Evolutionary conservation across 148 eudicot species (phyloP), one percentile per base, ranked within the genome.

Genomic region (Heliamphora exappendiculata): DNA sequence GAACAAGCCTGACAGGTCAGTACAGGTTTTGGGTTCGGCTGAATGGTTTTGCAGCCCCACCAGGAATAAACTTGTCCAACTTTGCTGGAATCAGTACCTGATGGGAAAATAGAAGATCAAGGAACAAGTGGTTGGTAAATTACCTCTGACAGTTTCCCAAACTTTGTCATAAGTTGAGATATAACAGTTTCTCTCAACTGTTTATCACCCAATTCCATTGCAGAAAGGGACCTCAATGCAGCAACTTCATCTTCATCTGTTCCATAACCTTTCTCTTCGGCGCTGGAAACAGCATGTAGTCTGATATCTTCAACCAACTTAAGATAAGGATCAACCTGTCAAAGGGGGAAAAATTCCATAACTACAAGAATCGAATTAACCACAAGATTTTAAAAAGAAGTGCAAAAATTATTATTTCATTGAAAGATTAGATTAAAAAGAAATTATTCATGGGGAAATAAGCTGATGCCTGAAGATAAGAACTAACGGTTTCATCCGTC

Each of bases 311-410:
- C 96, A 78, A 85, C 85, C 76, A 89, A 75, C 81, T 84, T 79
- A 51, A 93, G 91, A 71, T 87, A 88, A 76, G 98, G 98, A 88
- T 93, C 98, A 80, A 81, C 86, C 98, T 93, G 87, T 75, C 77
- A 80, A 55, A 75, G 31, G 36, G 5, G 62, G 51, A 29, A 67
- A 12, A 13, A 19, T 36, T 66, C 19, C 80, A 76, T 71, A 44
- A 70, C 50, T 55, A 16, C 70, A 53, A 70, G 58, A 66, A 44
- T 41, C 49, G 22, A 44, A 68, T 1, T 44, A 16, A 41, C 31
- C 67, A 34, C 26, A 77, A 33, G 45, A 10, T 14, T 3, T 9
- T 34, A 7, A 13, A 51, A 33, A 20, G 45, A 50, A 24, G 22
- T n/a, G 4, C 7, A 24, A 3, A 75, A 63, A 50, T 37, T 24